Evolutionary conservation across 1,284 basidiomycete genomes (phyloP).

Genomic region (Erythrobasidium hasegawianum): DNA sequence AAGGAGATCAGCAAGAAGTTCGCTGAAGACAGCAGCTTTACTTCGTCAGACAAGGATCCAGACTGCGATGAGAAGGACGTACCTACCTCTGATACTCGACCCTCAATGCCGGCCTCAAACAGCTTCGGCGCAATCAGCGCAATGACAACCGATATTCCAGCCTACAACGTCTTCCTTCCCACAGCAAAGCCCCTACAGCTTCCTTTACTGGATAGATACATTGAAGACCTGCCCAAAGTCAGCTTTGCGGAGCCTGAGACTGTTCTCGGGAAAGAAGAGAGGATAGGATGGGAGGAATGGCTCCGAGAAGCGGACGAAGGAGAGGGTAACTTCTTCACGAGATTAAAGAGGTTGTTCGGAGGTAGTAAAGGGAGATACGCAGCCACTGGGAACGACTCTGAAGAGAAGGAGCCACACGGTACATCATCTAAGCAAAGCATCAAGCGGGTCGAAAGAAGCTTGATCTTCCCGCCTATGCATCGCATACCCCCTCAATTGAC

Average conservation of each 20-base stretch:
- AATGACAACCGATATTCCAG: constrained; percentile 37
- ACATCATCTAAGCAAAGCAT: constrained; percentile 1
- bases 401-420: not conserved
- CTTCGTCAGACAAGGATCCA: too few relatives aligned
- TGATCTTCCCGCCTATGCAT: constrained; percentile 44
- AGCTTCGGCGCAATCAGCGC: constrained; percentile 8
- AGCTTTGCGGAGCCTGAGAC: constrained; percentile 13
- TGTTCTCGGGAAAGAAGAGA: constrained; percentile 21
- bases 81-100: not conserved
- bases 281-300: constrained; percentile 38
- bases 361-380: constrained; percentile 8
- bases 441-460: constrained; percentile 19
- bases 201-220: constrained; percentile 46
- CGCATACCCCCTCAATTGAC: constrained; percentile 39
- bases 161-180: constrained; percentile 44
- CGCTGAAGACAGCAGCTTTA: too few relatives aligned
- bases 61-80: too few relatives aligned
- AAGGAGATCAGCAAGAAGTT: not conserved
- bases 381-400: not conserved
- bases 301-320: constrained; percentile 16
- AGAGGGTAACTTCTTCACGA: not conserved
- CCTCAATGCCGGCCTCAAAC: constrained; percentile 20
- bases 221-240: constrained; percentile 37
- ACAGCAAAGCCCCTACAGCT: constrained; percentile 47
- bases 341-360: not conserved